Conservation (phyloP, 768 basidiomycete genomes). For the Kwoniella heveanensis region DNA sequence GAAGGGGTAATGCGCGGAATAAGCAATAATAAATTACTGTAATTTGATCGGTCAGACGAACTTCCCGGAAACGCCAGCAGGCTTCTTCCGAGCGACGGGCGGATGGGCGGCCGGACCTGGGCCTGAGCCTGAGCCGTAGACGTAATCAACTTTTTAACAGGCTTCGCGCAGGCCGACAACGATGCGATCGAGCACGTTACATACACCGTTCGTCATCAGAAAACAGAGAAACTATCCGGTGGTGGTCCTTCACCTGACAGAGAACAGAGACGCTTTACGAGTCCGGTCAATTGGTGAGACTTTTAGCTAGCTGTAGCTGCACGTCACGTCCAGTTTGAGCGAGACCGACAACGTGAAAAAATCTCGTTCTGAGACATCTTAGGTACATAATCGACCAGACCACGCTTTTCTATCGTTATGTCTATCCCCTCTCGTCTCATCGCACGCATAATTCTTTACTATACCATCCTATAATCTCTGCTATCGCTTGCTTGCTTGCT, state of each 20-base stretch:
- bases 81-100: no score
- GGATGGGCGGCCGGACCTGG: not conserved
- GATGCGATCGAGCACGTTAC: not conserved
- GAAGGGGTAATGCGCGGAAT: no score
- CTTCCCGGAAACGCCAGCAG: slow-evolving; percentile 1
- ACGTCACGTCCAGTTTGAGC: not conserved
- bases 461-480: no score
- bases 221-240: no score
- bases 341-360: not conserved
- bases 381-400: not conserved
- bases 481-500: no score
- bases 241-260: no score
- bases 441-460: not conserved
- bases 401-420: not conserved
- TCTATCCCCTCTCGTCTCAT: not conserved
- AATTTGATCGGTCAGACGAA: no score
- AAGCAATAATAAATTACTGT: no score
- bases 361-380: not conserved
- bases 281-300: no score
- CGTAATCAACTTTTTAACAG: no score
- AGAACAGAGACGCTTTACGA: no score
- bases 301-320: not conserved
- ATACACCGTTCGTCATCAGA: not conserved
- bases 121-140: slow-evolving; percentile 1
- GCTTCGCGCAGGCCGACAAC: no score